Conservation (phyloP, 1,284 basidiomycete species). For the Dichomitus squalens region DNA sequence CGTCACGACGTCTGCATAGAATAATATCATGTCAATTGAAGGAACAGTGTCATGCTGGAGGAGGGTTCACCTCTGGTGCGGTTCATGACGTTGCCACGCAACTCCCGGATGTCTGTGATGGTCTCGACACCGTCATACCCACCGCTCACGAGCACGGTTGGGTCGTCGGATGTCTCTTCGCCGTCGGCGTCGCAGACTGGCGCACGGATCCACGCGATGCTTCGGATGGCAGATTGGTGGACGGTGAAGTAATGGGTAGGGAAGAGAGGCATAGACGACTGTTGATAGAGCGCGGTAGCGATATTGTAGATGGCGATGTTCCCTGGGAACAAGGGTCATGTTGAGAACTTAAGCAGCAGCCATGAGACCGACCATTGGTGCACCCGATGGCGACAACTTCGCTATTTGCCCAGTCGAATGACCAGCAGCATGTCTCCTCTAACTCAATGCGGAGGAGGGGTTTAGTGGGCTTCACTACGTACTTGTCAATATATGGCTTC, state of each 20-base stretch:
- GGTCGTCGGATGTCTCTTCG: slow-evolving; percentile 50
- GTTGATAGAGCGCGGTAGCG: slow-evolving; percentile 46
- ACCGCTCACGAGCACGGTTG: slow-evolving; percentile 71
- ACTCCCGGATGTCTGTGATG: slow-evolving; percentile 74
- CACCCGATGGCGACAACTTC: slow-evolving; percentile 78
- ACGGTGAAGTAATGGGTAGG: slow-evolving; percentile 73
- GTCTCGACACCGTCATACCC: slow-evolving; percentile 79
- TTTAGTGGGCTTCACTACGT: slow-evolving; percentile 58
- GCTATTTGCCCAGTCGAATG: slow-evolving; percentile 87
- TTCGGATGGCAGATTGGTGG: slow-evolving; percentile 80
- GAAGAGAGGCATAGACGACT: slow-evolving; percentile 35
- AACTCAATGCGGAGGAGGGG: slow-evolving; percentile 73
- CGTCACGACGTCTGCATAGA: slow-evolving; percentile 72
- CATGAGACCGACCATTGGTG: slow-evolving; percentile 64
- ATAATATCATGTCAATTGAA: neutral
- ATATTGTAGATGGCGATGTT: slow-evolving; percentile 77
- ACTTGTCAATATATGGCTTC: neutral
- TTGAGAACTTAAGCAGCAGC: too few relatives aligned
- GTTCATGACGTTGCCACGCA: slow-evolving; percentile 63
- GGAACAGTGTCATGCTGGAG: neutral
- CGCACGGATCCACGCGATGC: slow-evolving; percentile 69
- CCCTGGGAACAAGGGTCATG: slow-evolving; percentile 48
- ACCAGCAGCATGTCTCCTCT: slow-evolving; percentile 71
- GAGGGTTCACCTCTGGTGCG: slow-evolving; percentile 64
- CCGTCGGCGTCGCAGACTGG: slow-evolving; percentile 59